Evolutionary conservation across 2,329 filamentous ascomycete genomes (phyloP).

Genomic region (Periconia digitata): DNA sequence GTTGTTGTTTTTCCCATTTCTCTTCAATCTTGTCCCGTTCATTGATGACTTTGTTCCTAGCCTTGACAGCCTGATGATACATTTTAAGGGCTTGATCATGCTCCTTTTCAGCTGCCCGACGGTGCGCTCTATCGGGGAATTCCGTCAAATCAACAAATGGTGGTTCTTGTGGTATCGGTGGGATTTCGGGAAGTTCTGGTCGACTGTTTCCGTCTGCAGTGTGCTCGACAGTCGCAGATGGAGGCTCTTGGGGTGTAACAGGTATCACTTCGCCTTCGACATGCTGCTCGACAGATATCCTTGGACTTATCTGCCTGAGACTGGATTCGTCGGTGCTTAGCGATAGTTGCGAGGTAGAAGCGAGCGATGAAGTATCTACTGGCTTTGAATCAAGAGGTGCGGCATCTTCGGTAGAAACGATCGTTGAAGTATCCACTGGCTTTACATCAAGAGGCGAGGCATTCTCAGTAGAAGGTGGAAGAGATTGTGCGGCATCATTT

Average conservation of each 20-base stretch:
- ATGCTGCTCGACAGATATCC: slow-evolving; percentile 52
- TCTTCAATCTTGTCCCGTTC: slow-evolving; percentile 63
- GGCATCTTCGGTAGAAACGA: too few species aligned
- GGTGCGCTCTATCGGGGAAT: slow-evolving; percentile 64
- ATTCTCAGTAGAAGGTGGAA: too few species aligned
- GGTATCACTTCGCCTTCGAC: slow-evolving; percentile 38
- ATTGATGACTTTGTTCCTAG: slow-evolving; percentile 64
- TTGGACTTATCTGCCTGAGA: slow-evolving; percentile 37
- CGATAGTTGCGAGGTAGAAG: slow-evolving; percentile 15
- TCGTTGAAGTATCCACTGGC: too few species aligned
- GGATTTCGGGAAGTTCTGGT: slow-evolving; percentile 49
- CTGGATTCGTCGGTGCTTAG: slow-evolving; percentile 14
- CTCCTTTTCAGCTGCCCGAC: slow-evolving; percentile 71
- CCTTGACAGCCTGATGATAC: slow-evolving; percentile 68
- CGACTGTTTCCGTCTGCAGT: slow-evolving; percentile 5
- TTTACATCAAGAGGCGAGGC: too few species aligned
- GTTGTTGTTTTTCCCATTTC: slow-evolving; percentile 41
- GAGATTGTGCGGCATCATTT: too few species aligned
- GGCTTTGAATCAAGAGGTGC: background rate
- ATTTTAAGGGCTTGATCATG: slow-evolving; percentile 63
- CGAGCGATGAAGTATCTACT: background rate
- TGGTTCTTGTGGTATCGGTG: slow-evolving; percentile 57
- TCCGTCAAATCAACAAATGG: slow-evolving; percentile 58
- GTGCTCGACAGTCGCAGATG: slow-evolving; percentile 18
- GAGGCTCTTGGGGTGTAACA: slow-evolving; percentile 30